Evolutionary conservation across 305 asterid species (phyloP).

Genomic region (Ruellia speciosa): DNA sequence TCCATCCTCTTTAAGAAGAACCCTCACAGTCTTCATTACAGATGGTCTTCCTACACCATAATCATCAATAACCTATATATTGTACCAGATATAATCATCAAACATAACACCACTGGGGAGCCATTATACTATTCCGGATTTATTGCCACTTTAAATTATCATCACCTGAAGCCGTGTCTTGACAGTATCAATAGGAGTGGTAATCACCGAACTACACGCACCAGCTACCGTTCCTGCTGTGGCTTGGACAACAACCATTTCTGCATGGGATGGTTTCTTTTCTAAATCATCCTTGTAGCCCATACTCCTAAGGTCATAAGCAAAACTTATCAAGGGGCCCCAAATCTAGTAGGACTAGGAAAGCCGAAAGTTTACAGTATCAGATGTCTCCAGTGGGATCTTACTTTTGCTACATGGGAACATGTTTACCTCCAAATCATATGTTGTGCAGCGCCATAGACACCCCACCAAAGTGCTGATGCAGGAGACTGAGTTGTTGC

Average conservation of each 20-base stretch:
- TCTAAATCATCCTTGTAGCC: conserved; percentile 49
- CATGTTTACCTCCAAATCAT: conserved; percentile 61
- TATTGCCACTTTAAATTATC: conserved; percentile 1
- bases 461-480: conserved; percentile 96
- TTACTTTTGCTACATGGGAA: neutral
- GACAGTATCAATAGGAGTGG: conserved; percentile 74
- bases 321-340: conserved; percentile 10
- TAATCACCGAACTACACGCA: conserved; percentile 68
- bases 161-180: conserved; percentile 83
- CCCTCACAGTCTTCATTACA: conserved; percentile 57
- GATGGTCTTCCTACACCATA: conserved; percentile 84
- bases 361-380: neutral
- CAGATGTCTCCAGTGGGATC: conserved; percentile 4
- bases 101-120: neutral
- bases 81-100: conserved; percentile 10
- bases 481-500: conserved; percentile 75
- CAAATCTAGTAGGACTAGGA: neutral
- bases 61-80: conserved; percentile 68
- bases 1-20: conserved; percentile 71
- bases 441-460: conserved; percentile 80
- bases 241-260: conserved; percentile 72
- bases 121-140: neutral
- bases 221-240: conserved; percentile 76
- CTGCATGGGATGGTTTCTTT: conserved; percentile 59
- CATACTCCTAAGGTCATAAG: conserved; percentile 39